These are phyloP conservation scores for Candida sp. DNA, from an alignment of 1,139 yeast species.

Conservation along the genomic window DNA sequence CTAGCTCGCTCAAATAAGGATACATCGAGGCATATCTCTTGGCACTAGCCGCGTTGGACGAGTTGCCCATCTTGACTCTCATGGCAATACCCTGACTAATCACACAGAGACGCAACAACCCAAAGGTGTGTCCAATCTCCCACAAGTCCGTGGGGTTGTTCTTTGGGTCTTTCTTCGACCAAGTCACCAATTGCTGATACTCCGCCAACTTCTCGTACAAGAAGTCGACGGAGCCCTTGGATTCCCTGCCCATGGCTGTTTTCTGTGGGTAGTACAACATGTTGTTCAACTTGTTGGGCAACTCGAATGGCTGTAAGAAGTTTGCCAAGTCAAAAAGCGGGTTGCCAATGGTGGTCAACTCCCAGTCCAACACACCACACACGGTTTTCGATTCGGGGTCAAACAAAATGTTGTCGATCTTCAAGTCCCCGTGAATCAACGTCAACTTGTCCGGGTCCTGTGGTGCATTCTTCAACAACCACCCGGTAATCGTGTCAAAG, in stretches of 20 bases:
- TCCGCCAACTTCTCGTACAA: constrained; percentile 29
- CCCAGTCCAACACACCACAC: constrained; percentile 71
- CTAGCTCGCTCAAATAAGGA: constrained; percentile 46
- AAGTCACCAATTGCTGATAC: constrained; percentile 19
- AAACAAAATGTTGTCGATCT: constrained; percentile 65
- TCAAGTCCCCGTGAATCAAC: constrained; percentile 71
- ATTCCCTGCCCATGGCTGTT: constrained; percentile 41
- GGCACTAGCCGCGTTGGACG: constrained; percentile 64
- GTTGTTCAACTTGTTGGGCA: constrained; percentile 42
- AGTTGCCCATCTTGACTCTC: constrained; percentile 59
- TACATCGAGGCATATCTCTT: constrained; percentile 46
- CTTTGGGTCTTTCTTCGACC: constrained; percentile 36
- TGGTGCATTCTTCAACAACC: constrained; percentile 48
- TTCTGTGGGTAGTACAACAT: constrained; percentile 32
- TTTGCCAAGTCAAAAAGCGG: constrained; percentile 70
- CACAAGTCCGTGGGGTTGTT: constrained; percentile 51
- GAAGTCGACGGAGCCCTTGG: constrained; percentile 26
- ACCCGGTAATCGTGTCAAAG: constrained; percentile 45
- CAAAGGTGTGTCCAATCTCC: constrained; percentile 64
- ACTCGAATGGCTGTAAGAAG: constrained; percentile 58
- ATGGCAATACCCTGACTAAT: constrained; percentile 74
- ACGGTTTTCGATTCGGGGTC: constrained; percentile 54
- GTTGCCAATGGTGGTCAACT: constrained; percentile 69
- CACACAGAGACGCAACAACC: constrained; percentile 60
- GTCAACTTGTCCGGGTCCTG: constrained; percentile 50